These are phyloP conservation scores for Leccinum olivaceopallidum DNA, from an alignment of 768 basidiomycete species.

Conservation along the genomic window DNA sequence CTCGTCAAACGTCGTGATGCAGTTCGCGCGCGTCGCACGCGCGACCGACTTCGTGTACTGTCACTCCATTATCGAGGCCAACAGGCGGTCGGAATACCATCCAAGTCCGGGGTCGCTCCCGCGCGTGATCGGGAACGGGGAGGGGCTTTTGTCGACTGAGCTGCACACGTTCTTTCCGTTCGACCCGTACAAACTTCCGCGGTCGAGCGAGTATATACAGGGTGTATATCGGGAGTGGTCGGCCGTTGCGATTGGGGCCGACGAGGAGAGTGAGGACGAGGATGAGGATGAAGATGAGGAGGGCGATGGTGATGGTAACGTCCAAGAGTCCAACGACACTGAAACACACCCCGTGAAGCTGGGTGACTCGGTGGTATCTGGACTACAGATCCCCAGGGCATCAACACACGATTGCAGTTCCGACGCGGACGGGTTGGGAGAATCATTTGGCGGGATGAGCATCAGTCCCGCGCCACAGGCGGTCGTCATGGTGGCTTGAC, in stretches of 20 bases:
- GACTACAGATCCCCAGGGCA: slow-evolving; percentile 25
- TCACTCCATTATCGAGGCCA: slow-evolving; percentile 89
- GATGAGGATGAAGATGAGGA: slow-evolving; percentile 42
- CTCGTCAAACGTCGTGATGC: slow-evolving; percentile 84
- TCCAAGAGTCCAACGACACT: background rate
- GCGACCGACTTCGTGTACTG: slow-evolving; percentile 92
- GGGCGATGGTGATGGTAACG: slow-evolving; percentile 12
- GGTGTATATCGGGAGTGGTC: slow-evolving; percentile 90
- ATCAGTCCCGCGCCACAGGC: slow-evolving; percentile 62
- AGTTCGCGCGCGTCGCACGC: slow-evolving; percentile 93
- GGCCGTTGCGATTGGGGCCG: slow-evolving; percentile 67
- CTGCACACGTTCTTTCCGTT: slow-evolving; percentile 97
- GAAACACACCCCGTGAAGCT: slow-evolving; percentile 9
- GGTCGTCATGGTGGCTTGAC: slow-evolving; percentile 15
- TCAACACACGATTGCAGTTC: slow-evolving; percentile 19
- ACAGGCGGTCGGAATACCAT: slow-evolving; percentile 64
- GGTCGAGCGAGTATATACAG: slow-evolving; percentile 75
- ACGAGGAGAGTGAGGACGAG: slow-evolving; percentile 71
- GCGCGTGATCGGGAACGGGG: slow-evolving; percentile 26
- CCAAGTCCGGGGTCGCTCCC: slow-evolving; percentile 26
- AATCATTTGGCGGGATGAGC: slow-evolving; percentile 79
- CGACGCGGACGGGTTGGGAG: slow-evolving; percentile 57
- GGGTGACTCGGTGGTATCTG: slow-evolving; percentile 1
- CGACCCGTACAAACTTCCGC: slow-evolving; percentile 91
- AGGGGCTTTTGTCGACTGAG: slow-evolving; percentile 54